These are phyloP conservation scores for Pterocarpus macrocarpus DNA, from an alignment of 306 rosid species.

Conservation along the genomic window DNA sequence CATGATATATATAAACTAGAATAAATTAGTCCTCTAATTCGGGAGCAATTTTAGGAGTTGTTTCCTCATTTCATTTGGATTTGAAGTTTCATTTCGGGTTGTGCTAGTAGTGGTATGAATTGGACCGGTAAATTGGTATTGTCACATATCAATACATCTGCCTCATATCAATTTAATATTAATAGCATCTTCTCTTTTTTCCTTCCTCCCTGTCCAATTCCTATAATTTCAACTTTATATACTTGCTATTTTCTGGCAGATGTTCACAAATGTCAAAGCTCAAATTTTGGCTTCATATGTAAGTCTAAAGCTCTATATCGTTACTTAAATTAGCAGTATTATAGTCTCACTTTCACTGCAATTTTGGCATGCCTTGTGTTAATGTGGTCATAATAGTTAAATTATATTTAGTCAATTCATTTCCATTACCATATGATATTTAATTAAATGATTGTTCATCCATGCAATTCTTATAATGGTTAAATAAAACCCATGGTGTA, in stretches of 20 bases:
- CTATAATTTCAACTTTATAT: neutral
- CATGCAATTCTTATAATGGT: neutral
- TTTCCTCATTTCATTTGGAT: neutral
- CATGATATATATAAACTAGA: too few species aligned
- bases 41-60: neutral
- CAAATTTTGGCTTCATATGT: slow-evolving; percentile 59
- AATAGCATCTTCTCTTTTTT: neutral
- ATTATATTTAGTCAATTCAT: too few species aligned
- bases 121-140: neutral
- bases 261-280: slow-evolving; percentile 56
- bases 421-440: neutral
- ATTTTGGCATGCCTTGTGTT: neutral
- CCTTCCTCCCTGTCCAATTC: neutral
- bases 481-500: too few species aligned
- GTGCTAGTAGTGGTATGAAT: too few species aligned
- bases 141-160: neutral
- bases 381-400: neutral
- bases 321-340: slow-evolving; percentile 24
- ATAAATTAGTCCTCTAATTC: neutral
- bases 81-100: neutral
- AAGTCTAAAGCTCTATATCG: slow-evolving; percentile 46
- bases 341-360: slow-evolving; percentile 14
- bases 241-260: slow-evolving; percentile 45
- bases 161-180: neutral
- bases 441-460: slow-evolving; percentile 20